A percentile compares a stretch with the other conserved stretches of the same genome.
These are phyloP conservation scores for Stachybotrys chlorohalonatus DNA, from an alignment of 2,329 filamentous ascomycete species.

Conservation along the genomic window DNA sequence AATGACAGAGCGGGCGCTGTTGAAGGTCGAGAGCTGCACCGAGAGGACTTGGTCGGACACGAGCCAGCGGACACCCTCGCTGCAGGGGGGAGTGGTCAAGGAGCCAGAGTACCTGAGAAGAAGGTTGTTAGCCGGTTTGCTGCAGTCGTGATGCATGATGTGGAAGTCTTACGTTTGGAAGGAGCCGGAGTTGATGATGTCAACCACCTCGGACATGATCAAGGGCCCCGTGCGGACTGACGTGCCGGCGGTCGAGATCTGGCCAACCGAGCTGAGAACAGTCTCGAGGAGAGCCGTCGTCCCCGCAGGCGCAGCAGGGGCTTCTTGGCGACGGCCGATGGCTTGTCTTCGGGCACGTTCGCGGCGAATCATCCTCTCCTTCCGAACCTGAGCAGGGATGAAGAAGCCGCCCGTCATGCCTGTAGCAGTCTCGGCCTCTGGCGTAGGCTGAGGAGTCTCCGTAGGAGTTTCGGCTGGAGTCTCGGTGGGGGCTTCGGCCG, in stretches of 20 bases:
- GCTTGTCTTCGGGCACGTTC: neutral
- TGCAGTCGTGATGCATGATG: conserved; percentile 5
- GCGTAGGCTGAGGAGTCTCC: neutral
- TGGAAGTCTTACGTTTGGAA: conserved; percentile 13
- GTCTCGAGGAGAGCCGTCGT: conserved; percentile 19
- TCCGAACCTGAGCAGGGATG: neutral
- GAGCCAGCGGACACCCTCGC: conserved; percentile 45
- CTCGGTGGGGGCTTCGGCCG: neutral
- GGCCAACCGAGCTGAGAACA: conserved; percentile 26
- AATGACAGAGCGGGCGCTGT: conserved; percentile 40
- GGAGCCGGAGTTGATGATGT: conserved; percentile 20
- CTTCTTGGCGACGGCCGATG: neutral
- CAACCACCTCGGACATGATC: conserved; percentile 30
- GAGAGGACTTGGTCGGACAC: conserved; percentile 37
- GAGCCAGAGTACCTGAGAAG: conserved; percentile 40
- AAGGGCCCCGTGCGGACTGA: conserved; percentile 25
- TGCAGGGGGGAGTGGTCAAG: conserved; percentile 54
- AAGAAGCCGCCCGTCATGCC: neutral
- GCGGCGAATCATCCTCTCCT: neutral
- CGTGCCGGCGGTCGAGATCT: conserved; percentile 29
- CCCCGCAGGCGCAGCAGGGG: conserved; percentile 4
- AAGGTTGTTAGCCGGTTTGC: neutral
- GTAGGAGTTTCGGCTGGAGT: neutral
- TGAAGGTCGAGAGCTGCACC: conserved; percentile 38
- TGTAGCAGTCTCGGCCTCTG: neutral